Evolutionary conservation across 2,329 filamentous ascomycete species (phyloP).

Genomic region (Fusarium paranaense): DNA sequence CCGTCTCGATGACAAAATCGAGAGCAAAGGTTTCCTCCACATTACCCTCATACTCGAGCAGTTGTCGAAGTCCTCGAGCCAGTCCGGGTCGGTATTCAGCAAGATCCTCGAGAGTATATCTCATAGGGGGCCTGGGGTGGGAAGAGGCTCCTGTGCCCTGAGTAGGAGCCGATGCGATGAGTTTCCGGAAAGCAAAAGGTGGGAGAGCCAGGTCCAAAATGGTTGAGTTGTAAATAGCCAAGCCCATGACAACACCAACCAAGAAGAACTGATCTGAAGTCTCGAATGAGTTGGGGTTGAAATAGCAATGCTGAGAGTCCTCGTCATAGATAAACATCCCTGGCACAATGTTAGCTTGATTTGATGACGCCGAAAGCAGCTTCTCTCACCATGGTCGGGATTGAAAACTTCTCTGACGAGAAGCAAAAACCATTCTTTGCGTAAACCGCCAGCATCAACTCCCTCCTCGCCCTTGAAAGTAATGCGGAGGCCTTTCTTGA

Average conservation of each 20-base stretch:
- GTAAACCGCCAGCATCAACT: slow-evolving; percentile 87
- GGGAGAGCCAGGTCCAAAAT: slow-evolving; percentile 91
- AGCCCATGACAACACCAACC: slow-evolving; percentile 85
- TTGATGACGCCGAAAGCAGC: neutral
- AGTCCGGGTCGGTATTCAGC: slow-evolving; percentile 83
- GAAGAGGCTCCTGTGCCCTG: slow-evolving; percentile 65
- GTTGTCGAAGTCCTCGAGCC: slow-evolving; percentile 78
- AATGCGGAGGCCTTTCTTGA: slow-evolving; percentile 90
- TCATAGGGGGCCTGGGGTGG: slow-evolving; percentile 71
- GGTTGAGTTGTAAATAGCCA: slow-evolving; percentile 95
- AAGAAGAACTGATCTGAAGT: slow-evolving; percentile 93
- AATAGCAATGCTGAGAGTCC: slow-evolving; percentile 91
- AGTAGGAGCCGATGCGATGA: slow-evolving; percentile 80
- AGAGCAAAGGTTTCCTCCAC: slow-evolving; percentile 84
- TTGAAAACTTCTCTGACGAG: slow-evolving; percentile 92
- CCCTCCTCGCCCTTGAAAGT: slow-evolving; percentile 91
- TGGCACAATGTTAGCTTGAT: slow-evolving; percentile 49
- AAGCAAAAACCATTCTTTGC: slow-evolving; percentile 95
- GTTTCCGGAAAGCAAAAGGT: slow-evolving; percentile 89
- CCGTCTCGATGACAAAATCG: slow-evolving; percentile 82
- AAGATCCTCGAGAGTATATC: slow-evolving; percentile 83
- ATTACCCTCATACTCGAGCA: slow-evolving; percentile 86
- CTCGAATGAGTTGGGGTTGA: slow-evolving; percentile 90
- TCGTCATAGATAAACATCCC: slow-evolving; percentile 95
- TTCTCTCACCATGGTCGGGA: slow-evolving; percentile 80